Base-by-base conservation (phyloP, 2,329 filamentous ascomycete genomes). In the Chaetomium sp. region DNA sequence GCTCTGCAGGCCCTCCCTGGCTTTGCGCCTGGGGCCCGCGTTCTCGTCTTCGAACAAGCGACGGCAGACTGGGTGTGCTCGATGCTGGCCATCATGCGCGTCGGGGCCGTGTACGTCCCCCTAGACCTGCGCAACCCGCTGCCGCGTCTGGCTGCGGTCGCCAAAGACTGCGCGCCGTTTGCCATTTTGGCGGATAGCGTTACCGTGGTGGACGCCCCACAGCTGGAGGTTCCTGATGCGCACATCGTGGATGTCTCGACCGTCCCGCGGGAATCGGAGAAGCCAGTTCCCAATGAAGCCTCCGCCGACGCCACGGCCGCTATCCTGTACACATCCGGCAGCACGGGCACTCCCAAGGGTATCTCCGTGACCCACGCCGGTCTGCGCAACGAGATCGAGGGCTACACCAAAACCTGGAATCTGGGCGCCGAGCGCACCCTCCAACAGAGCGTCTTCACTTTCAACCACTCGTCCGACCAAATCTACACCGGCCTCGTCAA, bases 1-100 rank as follows among this genome's bases (percentile, higher is more conserved):
- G 5, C 12, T 5, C 44, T 46, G 2, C 2, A 34, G 27, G 27
- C 11, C 19, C 19, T 27, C 3, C 10, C 9, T 1, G 44, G 44
- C 1, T 9, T 46, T 1, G n/a, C 11, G 2, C 27, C 44, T 2
- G 27, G 44, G 5, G 27, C 11, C 8, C 51, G 54, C 0, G 68
- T 80, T 2, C 69, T 61, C 0, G 72, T 79, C 1, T 72, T 75
- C 49, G 70, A 72, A 40, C 50, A 73, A 4, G 67, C 76, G 0
- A 59, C 64, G 0, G 40, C 62, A 0, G 69, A 76, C 41, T 72
- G 64, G 64, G 61, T 73, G 5, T 65, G 54, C 41, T 71, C 70
- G 0, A 57, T 78, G 44, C 66, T 78, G 3, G 76, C 72, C 6
- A 72, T 77, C 41, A 58, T 69, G 52, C 64, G 67, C 0, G 50